Base-by-base conservation (phyloP, 305 asterid genomes). In the Fraxinus angustifolia region DNA sequence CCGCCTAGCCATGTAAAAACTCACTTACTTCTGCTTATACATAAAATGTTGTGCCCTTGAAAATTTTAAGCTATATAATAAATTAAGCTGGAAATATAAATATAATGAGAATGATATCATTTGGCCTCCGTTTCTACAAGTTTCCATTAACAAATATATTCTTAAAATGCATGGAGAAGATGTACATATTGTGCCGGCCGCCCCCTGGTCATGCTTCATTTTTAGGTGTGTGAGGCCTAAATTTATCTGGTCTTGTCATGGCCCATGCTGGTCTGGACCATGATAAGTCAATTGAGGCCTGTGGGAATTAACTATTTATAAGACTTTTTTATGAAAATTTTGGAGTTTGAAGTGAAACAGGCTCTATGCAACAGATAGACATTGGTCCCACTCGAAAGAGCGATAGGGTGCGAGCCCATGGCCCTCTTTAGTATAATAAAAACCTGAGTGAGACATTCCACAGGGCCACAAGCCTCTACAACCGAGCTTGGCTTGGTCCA, bases 1-100 rank as follows among this genome's bases (percentile, higher is more conserved):
- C 89, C 89, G 16, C 92, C 92, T 0, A 86, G 88, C 87, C 92
- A 89, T 68, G 92, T 89, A 84, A 89, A 76, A 30, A 11, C 60
- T n/a, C 38, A 16, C 23, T 75, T 80, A 53, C 73, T 28, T 78
- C 38, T 36, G 70, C 28, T 60, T 60, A 10, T 53, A 53, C 8
- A n/a, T 53, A n/a, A 50, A 50, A 60, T 60, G 31, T 80, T 42
- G 70, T 53, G 26, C 62, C 21, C 42, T 53, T n/a, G n/a, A 28
- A 6, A 33, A 28, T 17, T 28, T 72, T 72, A 58, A 19, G 26
- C 67, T 58, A 8, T 58, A 17, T 11, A 58, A 19, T 58, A 6
- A 58, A 58, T 58, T 17, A 17, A 58, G 68, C 11, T 58, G 28
- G 68, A 58, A 19, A 58, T 58, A 19, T 19, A 19, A 58, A 21